Conservation (phyloP, 2,329 filamentous ascomycete genomes). For the Xylaria sp. region DNA sequence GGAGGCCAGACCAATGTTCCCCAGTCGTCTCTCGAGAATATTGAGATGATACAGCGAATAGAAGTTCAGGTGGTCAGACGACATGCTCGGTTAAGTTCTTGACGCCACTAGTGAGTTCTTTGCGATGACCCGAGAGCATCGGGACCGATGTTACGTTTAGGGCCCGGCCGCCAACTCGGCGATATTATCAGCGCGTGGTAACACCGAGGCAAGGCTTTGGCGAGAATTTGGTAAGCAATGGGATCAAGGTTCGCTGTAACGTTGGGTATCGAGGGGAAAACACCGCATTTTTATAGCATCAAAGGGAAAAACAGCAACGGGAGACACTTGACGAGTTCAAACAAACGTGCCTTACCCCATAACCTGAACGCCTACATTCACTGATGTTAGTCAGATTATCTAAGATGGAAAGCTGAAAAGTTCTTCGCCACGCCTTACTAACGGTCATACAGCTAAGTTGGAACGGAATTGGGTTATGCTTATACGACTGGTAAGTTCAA, state of each 20-base stretch:
- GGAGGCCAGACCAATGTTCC: slow-evolving; percentile 17
- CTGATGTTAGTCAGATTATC: background rate
- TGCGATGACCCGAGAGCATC: slow-evolving; percentile 3
- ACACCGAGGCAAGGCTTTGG: slow-evolving; percentile 29
- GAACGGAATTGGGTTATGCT: slow-evolving; percentile 6
- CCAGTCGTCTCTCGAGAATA: background rate
- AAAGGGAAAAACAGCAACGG: background rate
- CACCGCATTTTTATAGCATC: background rate
- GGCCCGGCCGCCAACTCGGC: slow-evolving; percentile 28
- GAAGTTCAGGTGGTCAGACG: slow-evolving; percentile 30
- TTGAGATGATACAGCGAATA: slow-evolving; percentile 10
- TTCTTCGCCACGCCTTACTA: background rate
- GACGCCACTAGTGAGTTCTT: slow-evolving; percentile 2
- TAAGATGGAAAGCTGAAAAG: slow-evolving; percentile 1
- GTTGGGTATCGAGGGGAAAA: slow-evolving; percentile 17
- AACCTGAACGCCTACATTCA: background rate
- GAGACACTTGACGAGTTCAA: background rate
- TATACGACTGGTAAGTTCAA: slow-evolving; percentile 5
- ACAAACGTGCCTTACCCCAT: background rate
- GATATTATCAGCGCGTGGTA: slow-evolving; percentile 26
- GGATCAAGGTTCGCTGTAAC: slow-evolving; percentile 23
- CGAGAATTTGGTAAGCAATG: slow-evolving; percentile 32
- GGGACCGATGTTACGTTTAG: slow-evolving; percentile 18
- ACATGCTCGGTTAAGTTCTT: slow-evolving; percentile 14
- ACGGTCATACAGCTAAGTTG: slow-evolving; percentile 8